Evolutionary conservation across 2,329 filamentous ascomycete genomes (phyloP).

Genomic region (Apiospora phragmitis): DNA sequence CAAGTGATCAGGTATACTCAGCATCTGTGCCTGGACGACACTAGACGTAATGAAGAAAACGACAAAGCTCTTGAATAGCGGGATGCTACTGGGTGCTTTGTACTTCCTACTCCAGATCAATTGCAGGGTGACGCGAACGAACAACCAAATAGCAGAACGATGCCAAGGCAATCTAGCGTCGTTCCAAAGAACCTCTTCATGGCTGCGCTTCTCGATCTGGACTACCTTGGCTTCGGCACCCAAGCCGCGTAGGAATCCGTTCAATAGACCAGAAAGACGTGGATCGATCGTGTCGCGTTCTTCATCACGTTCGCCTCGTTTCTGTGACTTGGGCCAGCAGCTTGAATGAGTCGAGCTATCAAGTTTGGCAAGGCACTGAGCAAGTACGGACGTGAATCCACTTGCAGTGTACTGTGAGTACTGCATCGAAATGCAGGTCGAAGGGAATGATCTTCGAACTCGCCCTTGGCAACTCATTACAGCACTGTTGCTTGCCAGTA

Average conservation of each 20-base stretch:
- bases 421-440: neutral
- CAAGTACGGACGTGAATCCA: neutral
- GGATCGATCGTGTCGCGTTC: conserved; percentile 10
- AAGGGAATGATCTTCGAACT: conserved; percentile 7
- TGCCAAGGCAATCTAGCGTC: conserved; percentile 4
- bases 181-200: conserved; percentile 1
- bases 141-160: conserved; percentile 11
- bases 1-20: neutral
- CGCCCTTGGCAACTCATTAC: conserved; percentile 11
- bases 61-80: conserved; percentile 9
- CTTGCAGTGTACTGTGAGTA: neutral
- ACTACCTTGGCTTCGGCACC: neutral
- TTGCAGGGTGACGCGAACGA: neutral
- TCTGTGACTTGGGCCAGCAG: neutral
- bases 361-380: neutral
- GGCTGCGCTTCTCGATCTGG: conserved; percentile 8
- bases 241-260: conserved; percentile 8
- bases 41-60: conserved; percentile 6
- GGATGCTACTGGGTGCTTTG: neutral
- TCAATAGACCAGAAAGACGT: neutral
- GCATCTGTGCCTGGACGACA: neutral
- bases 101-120: neutral
- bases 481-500: neutral
- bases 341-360: conserved; percentile 7
- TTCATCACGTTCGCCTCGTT: neutral